phyloP scores from a whole-genome alignment of 495 filamentous ascomycete species.

The Xylaria grammica region DNA sequence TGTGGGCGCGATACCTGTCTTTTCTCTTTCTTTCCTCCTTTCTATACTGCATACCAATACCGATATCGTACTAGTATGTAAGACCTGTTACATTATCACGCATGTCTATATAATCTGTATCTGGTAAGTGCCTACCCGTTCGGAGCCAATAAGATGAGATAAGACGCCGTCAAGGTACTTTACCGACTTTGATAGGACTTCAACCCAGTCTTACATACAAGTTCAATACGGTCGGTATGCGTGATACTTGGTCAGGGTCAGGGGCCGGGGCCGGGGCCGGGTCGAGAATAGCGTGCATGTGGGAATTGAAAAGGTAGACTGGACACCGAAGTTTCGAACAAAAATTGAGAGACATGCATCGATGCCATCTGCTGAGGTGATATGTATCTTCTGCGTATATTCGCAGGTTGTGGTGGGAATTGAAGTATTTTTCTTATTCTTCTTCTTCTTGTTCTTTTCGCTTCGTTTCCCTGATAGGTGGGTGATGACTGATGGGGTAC shows the following conservation, averaged over 20 bases:
- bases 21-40: background rate
- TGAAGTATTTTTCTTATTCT: no score
- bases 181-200: background rate
- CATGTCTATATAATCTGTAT: background rate
- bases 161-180: background rate
- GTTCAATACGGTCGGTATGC: background rate
- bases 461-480: constrained; percentile 7
- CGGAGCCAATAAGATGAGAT: background rate
- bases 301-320: no score
- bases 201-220: background rate
- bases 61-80: no score
- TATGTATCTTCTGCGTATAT: background rate
- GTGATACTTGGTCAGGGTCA: background rate
- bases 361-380: background rate
- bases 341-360: no score
- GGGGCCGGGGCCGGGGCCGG: no score
- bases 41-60: no score
- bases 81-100: background rate
- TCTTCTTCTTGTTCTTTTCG: no score
- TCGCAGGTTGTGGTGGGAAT: no score
- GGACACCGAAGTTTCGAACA: no score
- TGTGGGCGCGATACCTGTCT: background rate
- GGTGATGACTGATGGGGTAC: no score
- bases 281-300: no score
- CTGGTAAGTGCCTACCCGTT: background rate